Evolutionary conservation across 148 eudicot genomes (phyloP).

Genomic region (Persicaria tinctoria): DNA sequence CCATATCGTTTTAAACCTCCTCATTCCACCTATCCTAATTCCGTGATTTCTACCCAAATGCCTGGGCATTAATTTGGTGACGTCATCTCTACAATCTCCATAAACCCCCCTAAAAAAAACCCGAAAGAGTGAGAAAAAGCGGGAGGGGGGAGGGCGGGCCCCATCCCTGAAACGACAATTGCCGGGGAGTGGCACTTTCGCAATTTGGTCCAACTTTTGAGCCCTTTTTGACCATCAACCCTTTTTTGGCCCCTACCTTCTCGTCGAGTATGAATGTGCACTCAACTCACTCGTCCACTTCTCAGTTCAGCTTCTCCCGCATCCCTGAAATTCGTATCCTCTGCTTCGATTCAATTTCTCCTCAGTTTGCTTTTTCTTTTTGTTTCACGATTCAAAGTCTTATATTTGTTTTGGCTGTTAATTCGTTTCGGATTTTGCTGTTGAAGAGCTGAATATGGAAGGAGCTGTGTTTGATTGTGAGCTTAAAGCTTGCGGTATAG

Average conservation of each 20-base stretch:
- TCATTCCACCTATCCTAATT: not conserved
- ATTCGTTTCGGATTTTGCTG: conserved; percentile 1
- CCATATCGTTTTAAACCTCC: not conserved
- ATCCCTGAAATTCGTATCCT: not conserved
- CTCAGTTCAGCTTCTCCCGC: not conserved
- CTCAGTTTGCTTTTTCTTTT: not conserved
- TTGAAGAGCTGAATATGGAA: conserved; percentile 8
- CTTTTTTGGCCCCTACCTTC: not conserved
- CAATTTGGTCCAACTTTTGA: conserved; percentile 4
- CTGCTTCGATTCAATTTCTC: not conserved
- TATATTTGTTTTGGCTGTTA: not conserved
- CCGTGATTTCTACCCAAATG: not conserved
- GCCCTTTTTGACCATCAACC: conserved; percentile 6
- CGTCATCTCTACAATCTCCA: not conserved
- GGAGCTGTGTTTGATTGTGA: conserved; percentile 28
- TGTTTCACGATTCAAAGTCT: not conserved
- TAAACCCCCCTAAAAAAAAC: not conserved
- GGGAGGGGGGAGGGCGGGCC: not conserved
- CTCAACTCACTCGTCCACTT: not conserved
- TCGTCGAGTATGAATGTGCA: conserved; percentile 8
- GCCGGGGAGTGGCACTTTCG: conserved; percentile 7
- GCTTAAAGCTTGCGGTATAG: conserved; percentile 51
- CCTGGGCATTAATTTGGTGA: not conserved
- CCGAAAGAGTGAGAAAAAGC: not conserved
- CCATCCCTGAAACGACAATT: conserved; percentile 3